These are phyloP conservation scores for Lantana camara DNA, from an alignment of 257 asterid species.

Conservation along the genomic window DNA sequence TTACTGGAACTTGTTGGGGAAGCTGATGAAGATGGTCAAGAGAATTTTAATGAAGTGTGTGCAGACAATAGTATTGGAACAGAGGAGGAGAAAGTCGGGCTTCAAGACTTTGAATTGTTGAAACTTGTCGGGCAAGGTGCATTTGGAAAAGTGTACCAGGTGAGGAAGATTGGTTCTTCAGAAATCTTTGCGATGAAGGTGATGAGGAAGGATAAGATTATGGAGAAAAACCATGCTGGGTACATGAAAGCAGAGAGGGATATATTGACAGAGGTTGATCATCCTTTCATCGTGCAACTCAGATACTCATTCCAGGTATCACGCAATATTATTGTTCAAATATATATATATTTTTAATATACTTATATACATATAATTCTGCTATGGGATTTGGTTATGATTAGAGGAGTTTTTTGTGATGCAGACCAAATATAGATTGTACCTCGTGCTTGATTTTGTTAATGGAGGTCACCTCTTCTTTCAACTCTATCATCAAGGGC, in stretches of 20 bases:
- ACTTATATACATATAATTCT: not conserved
- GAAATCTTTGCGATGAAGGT: conserved; percentile 86
- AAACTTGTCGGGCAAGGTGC: conserved; percentile 88
- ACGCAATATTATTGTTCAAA: not conserved
- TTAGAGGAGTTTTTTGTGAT: conserved; percentile 14
- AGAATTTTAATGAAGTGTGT: not conserved
- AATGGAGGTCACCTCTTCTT: conserved; percentile 93
- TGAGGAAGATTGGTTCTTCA: conserved; percentile 59
- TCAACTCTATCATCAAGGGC: conserved; percentile 79
- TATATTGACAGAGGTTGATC: conserved; percentile 66
- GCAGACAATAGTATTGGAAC: conserved; percentile 26
- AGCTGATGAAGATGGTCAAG: conserved; percentile 31
- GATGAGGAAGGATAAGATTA: conserved; percentile 71
- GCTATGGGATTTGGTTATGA: conserved; percentile 9
- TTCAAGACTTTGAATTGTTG: conserved; percentile 69
- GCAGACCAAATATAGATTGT: conserved; percentile 78
- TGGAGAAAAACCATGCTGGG: conserved; percentile 73
- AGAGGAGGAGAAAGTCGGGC: conserved; percentile 45
- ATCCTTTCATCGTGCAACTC: conserved; percentile 74
- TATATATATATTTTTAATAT: not conserved
- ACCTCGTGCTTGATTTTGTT: conserved; percentile 82
- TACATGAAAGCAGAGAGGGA: conserved; percentile 87
- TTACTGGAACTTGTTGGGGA: conserved; percentile 35
- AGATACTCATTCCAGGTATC: conserved; percentile 82
- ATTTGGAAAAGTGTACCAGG: conserved; percentile 85